phyloP scores from a whole-genome alignment of 495 filamentous ascomycete species.

The Chaetomium cochliodes region DNA sequence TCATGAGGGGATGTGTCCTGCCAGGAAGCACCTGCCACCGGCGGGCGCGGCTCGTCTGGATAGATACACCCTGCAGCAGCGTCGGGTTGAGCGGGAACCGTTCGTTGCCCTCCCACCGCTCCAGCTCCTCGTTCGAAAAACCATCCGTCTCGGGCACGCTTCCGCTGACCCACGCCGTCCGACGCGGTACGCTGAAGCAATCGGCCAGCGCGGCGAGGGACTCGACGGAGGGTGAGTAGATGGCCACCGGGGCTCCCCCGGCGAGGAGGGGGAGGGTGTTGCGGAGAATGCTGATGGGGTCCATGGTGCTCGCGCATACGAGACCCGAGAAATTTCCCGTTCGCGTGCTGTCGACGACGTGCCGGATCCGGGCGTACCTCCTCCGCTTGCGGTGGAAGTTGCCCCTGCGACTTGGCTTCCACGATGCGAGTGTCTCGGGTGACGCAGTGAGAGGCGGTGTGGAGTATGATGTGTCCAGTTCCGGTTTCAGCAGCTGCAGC shows the following conservation, averaged over 20 bases:
- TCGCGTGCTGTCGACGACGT: slow-evolving; percentile 69
- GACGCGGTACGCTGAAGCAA: slow-evolving; percentile 70
- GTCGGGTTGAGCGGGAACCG: slow-evolving; percentile 84
- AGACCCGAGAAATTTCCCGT: slow-evolving; percentile 79
- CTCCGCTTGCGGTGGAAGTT: slow-evolving; percentile 82
- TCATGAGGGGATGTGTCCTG: slow-evolving; percentile 93
- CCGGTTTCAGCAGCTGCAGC: slow-evolving; percentile 81
- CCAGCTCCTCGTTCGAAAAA: slow-evolving; percentile 41
- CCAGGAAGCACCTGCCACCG: slow-evolving; percentile 90
- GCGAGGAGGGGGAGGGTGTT: slow-evolving; percentile 72
- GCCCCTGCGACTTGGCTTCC: slow-evolving; percentile 75
- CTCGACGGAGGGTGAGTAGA: slow-evolving; percentile 78
- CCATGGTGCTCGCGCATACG: slow-evolving; percentile 76
- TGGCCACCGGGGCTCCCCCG: slow-evolving; percentile 79
- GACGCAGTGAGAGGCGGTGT: slow-evolving; percentile 55
- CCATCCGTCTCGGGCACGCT: slow-evolving; percentile 39
- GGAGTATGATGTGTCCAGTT: slow-evolving; percentile 65
- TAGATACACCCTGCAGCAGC: slow-evolving; percentile 69
- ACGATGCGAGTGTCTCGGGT: slow-evolving; percentile 54
- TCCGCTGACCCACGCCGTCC: slow-evolving; percentile 63
- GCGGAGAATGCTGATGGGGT: slow-evolving; percentile 70
- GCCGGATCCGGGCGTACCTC: slow-evolving; percentile 66
- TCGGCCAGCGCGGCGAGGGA: slow-evolving; percentile 72
- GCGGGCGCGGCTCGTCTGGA: slow-evolving; percentile 73
- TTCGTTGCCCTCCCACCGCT: slow-evolving; percentile 55